Conservation (phyloP, 176 grass and related monocot genomes). For the Bonia amplexicaulis region DNA sequence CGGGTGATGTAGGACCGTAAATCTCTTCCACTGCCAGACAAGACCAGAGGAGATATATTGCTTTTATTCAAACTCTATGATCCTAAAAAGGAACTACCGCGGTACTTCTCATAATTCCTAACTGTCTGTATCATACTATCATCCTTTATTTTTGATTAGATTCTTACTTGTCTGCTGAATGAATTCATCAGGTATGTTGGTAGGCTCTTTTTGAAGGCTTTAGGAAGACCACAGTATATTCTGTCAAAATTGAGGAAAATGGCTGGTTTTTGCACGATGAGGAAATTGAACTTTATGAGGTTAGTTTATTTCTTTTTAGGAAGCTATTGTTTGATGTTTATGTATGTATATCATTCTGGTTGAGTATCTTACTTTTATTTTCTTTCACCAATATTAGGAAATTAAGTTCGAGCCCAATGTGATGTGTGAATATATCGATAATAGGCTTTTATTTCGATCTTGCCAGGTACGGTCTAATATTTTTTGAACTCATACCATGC, state of each 20-base stretch:
- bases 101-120: conserved; percentile 43
- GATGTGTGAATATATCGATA: conserved; percentile 96
- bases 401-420: conserved; percentile 97
- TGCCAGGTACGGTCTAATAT: conserved; percentile 60
- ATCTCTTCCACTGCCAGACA: conserved; percentile 62
- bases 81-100: conserved; percentile 83
- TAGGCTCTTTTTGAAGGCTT: conserved; percentile 79
- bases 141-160: conserved; percentile 8
- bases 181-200: conserved; percentile 73
- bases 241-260: conserved; percentile 77
- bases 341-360: background rate
- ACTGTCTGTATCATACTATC: background rate
- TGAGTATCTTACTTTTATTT: conserved; percentile 29
- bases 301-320: conserved; percentile 38
- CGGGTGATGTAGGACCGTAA: conserved; percentile 52
- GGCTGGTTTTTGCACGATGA: conserved; percentile 76
- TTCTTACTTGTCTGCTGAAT: conserved; percentile 27
- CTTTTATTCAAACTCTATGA: conserved; percentile 99
- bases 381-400: conserved; percentile 67
- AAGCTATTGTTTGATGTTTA: background rate
- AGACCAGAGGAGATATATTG: conserved; percentile 87
- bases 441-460: conserved; percentile 64
- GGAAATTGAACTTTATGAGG: conserved; percentile 95
- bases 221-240: conserved; percentile 77
- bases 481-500: background rate